phyloP scores from a whole-genome alignment of 257 asterid genomes.

The Lycium barbarum region DNA sequence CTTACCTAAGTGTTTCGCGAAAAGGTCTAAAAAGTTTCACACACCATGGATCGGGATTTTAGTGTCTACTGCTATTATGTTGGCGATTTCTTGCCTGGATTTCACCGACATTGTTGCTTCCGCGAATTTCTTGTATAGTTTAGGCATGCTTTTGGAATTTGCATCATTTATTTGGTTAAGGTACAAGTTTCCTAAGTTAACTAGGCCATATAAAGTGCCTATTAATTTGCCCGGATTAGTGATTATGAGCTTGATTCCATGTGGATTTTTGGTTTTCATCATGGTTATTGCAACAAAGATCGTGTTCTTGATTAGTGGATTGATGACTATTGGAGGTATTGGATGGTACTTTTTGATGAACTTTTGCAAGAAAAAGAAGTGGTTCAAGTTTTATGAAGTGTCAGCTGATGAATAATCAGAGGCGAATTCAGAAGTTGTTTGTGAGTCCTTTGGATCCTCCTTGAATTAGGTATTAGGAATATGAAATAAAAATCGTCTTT shows the following conservation, averaged over 20 bases:
- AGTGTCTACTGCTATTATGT: slow-evolving; percentile 52
- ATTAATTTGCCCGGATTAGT: slow-evolving; percentile 42
- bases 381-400: slow-evolving; percentile 44
- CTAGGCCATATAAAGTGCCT: slow-evolving; percentile 72
- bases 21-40: slow-evolving; percentile 56
- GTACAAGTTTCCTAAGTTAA: slow-evolving; percentile 50
- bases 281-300: slow-evolving; percentile 58
- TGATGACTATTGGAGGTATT: slow-evolving; percentile 58
- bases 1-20: slow-evolving; percentile 47
- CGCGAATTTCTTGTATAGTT: slow-evolving; percentile 66
- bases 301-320: slow-evolving; percentile 55
- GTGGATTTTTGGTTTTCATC: slow-evolving; percentile 60
- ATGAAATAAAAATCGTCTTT: too few species aligned
- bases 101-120: slow-evolving; percentile 54
- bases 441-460: too few species aligned
- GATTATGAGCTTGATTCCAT: slow-evolving; percentile 63
- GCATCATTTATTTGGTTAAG: slow-evolving; percentile 70
- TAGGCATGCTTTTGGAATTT: slow-evolving; percentile 76
- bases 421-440: too few species aligned
- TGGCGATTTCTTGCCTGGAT: slow-evolving; percentile 58
- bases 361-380: slow-evolving; percentile 52
- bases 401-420: too few species aligned
- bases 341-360: slow-evolving; percentile 67
- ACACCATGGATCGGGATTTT: slow-evolving; percentile 76
- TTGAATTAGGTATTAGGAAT: too few species aligned